phyloP scores from a whole-genome alignment of 768 basidiomycete species.

The Amanita brunnescens region DNA sequence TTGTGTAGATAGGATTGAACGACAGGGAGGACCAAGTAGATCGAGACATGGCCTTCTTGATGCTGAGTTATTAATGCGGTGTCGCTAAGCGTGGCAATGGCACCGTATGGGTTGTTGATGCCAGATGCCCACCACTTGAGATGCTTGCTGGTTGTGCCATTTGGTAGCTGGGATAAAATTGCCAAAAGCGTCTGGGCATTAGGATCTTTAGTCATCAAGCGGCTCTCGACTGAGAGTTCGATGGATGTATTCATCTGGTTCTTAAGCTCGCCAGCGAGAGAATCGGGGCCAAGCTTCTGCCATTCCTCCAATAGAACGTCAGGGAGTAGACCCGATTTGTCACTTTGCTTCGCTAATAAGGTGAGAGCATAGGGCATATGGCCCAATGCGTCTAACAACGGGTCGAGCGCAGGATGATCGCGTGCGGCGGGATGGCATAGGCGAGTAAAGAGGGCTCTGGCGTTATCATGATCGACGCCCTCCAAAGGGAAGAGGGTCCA shows the following conservation, averaged over 20 bases:
- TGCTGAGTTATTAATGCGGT: conserved; percentile 5
- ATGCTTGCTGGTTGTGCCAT: conserved; percentile 8
- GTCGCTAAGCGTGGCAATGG: too few species aligned
- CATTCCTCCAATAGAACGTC: conserved; percentile 7
- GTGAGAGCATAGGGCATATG: conserved; percentile 21
- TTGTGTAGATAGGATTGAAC: conserved; percentile 7
- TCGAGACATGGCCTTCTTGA: not conserved
- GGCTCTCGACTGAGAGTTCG: too few species aligned
- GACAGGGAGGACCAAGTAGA: conserved; percentile 2
- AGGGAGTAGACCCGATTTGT: too few species aligned
- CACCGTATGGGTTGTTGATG: not conserved
- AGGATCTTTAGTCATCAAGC: conserved; percentile 12
- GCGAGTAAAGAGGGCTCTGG: conserved; percentile 14
- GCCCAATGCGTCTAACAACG: conserved; percentile 17
- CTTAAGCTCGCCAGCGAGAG: conserved; percentile 10
- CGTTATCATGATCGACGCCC: conserved; percentile 13
- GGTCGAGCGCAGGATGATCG: conserved; percentile 15
- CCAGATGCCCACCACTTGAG: conserved; percentile 8
- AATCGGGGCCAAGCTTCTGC: conserved; percentile 5
- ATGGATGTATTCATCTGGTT: too few species aligned
- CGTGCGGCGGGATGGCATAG: conserved; percentile 14
- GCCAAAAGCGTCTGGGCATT: conserved; percentile 15
- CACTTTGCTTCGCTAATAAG: too few species aligned
- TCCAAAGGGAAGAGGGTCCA: too few species aligned
- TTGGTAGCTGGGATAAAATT: conserved; percentile 17